Evolutionary conservation across 1,284 basidiomycete genomes (phyloP).

Genomic region (Leccinum brunneo-olivaceum): DNA sequence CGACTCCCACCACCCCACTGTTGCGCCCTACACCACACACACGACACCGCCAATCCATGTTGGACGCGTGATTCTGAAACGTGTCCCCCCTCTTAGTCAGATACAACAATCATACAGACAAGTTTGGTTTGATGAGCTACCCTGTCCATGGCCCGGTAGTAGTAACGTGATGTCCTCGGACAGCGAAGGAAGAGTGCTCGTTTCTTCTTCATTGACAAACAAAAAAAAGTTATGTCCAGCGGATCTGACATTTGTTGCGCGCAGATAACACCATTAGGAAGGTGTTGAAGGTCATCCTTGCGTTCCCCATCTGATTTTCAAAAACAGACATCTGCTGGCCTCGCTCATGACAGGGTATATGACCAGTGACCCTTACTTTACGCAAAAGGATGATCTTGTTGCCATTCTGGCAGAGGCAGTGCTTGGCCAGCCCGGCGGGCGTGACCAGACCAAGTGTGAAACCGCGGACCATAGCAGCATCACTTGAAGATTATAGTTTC

Average conservation of each 20-base stretch:
- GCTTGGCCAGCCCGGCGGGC: constrained; percentile 3
- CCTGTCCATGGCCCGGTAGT: background rate
- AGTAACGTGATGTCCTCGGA: constrained; percentile 19
- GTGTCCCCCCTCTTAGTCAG: constrained; percentile 9
- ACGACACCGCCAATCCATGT: constrained; percentile 4
- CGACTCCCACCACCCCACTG: no score
- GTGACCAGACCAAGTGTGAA: background rate
- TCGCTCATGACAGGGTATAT: constrained; percentile 15
- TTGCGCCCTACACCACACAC: constrained; percentile 14
- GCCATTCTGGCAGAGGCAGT: constrained; percentile 18
- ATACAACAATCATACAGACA: constrained; percentile 1
- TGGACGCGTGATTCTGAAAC: constrained; percentile 19
- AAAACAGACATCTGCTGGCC: constrained; percentile 10
- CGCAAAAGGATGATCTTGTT: constrained; percentile 13
- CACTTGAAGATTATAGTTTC: constrained; percentile 8
- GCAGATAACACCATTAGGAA: constrained; percentile 24
- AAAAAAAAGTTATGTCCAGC: background rate
- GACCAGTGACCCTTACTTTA: constrained; percentile 8
- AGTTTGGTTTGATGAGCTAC: constrained; percentile 7
- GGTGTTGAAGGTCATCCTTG: constrained; percentile 7
- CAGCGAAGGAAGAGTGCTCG: constrained; percentile 2
- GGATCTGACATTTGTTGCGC: constrained; percentile 10
- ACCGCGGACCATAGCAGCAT: constrained; percentile 1
- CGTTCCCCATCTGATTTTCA: constrained; percentile 13
- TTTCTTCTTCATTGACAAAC: background rate